A percentile compares a stretch with the other conserved stretches of the same genome.
Evolutionary conservation across 176 grass and related monocot genomes (phyloP).

Genomic region (Avena sativa): DNA sequence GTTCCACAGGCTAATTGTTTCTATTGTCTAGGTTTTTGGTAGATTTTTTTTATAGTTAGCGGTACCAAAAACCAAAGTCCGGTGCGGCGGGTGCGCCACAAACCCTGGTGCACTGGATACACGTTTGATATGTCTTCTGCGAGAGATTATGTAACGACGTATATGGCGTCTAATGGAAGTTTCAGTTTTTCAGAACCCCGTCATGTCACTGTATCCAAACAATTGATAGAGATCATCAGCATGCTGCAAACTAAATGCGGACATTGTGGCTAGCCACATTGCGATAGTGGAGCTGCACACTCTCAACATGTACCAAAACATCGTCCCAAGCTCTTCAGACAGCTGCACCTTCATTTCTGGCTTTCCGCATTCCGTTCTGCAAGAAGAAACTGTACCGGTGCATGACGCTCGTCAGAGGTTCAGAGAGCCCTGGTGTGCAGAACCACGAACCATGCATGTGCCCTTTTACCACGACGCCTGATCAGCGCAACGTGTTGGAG

Average conservation of each 20-base stretch:
- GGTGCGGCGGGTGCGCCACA: too few species aligned
- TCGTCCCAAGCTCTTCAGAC: neutral
- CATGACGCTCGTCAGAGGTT: conserved; percentile 14
- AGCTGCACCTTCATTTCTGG: conserved; percentile 1
- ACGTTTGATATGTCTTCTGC: too few species aligned
- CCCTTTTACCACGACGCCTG: neutral
- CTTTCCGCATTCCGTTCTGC: neutral
- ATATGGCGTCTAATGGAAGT: too few species aligned
- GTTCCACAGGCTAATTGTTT: too few species aligned
- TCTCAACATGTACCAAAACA: neutral
- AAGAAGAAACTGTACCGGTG: conserved; percentile 17
- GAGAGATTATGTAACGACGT: too few species aligned
- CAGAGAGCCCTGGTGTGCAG: neutral
- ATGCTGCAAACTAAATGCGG: neutral
- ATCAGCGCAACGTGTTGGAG: conserved; percentile 13
- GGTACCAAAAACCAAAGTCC: too few species aligned
- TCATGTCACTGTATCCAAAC: neutral
- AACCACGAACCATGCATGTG: conserved; percentile 16
- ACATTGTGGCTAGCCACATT: neutral
- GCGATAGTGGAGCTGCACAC: neutral
- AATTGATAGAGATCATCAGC: neutral
- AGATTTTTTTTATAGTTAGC: too few species aligned
- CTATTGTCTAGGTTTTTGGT: too few species aligned
- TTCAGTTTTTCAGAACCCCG: too few species aligned
- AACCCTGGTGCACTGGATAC: too few species aligned